A percentile compares a stretch with the other conserved stretches of the same genome.
phyloP scores from a whole-genome alignment of 179 eudicot species.

The Gypsophila paniculata region DNA sequence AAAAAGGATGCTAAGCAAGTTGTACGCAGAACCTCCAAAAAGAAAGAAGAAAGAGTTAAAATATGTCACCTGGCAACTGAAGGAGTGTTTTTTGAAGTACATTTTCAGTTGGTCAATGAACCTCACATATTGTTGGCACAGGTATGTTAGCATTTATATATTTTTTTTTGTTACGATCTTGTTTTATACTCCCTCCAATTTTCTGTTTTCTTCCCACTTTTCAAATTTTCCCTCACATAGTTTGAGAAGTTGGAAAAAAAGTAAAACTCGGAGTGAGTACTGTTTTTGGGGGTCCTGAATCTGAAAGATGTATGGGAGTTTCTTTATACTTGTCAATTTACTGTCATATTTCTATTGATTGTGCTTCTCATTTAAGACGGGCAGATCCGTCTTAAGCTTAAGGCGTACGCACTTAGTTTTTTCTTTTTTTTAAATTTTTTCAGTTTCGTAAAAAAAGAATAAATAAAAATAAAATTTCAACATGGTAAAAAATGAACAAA shows the following conservation, averaged over 20 bases:
- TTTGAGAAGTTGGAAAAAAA: too few relatives aligned
- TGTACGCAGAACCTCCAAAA: conserved; percentile 10
- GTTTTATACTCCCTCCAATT: not conserved
- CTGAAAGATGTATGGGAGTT: not conserved
- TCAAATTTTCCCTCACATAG: too few relatives aligned
- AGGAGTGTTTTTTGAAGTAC: conserved; percentile 57
- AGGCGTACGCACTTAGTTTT: too few relatives aligned
- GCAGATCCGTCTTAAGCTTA: too few relatives aligned
- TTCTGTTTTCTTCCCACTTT: too few relatives aligned
- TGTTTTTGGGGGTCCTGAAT: not conserved
- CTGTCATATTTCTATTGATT: not conserved
- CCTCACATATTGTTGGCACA: conserved; percentile 79
- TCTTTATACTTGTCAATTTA: not conserved
- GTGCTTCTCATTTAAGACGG: not conserved
- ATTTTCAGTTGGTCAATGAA: conserved; percentile 50
- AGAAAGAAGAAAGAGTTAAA: conserved; percentile 26
- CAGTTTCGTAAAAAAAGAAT: too few relatives aligned
- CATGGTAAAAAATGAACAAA: too few relatives aligned
- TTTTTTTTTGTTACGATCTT: not conserved
- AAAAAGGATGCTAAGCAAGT: conserved; percentile 11
- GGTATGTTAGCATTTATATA: conserved; percentile 39
- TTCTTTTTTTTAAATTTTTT: too few relatives aligned
- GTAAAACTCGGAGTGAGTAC: too few relatives aligned
- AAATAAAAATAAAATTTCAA: too few relatives aligned
- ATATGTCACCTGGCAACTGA: conserved; percentile 29